Base-by-base conservation (phyloP, 352 stramenopile species). In the Thalassiosira livingstoniorum region DNA sequence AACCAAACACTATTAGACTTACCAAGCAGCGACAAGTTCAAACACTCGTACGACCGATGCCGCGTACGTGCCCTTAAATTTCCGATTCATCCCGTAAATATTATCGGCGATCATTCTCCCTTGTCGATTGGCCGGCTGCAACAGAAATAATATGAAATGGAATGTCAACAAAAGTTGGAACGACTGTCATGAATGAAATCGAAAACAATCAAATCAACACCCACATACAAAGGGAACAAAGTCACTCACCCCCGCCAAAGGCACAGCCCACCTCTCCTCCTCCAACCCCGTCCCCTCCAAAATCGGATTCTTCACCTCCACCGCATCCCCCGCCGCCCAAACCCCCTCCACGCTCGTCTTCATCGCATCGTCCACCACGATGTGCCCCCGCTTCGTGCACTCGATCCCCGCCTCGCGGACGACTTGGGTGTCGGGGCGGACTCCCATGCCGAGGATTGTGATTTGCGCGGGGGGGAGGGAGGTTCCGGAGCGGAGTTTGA, bases 31-130 rank as follows among this genome's bases (percentile, higher is more conserved):
- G 3, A 91, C 84, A 35, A 91, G 69, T n/a, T 92, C 83, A 63
- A 95, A 95, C 13, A 90, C 78, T 42, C 88, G 51, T 11, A 90
- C 86, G 29, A 95, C 83, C 32, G 74, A 89, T 37, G 87, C 89
- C 32, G 78, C 90, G 75, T 86, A 91, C 23, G 80, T 89, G 13
- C 91, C 91, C 57, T 89, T 90, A 75, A 87, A 95, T 29, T 80
- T 88, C 0, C 80, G 79, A 18, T 82, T 73, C 34, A 79, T 87
- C 54, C 74, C 82, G 65, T 85, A 91, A 73, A 94, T 89, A 54
- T 93, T 92, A 53, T 94, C 90, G 15, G 89, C 90, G 25, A 88
- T 83, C 68, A 95, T 89, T 60, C 91, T 66, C 27, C 85, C 91
- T 78, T 95, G 91, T 13, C 85, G 82, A 75, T 93, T 93, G 7